Conservation (phyloP, 371 early-diverging fungal genomes). For the Entomophthora muscae region DNA sequence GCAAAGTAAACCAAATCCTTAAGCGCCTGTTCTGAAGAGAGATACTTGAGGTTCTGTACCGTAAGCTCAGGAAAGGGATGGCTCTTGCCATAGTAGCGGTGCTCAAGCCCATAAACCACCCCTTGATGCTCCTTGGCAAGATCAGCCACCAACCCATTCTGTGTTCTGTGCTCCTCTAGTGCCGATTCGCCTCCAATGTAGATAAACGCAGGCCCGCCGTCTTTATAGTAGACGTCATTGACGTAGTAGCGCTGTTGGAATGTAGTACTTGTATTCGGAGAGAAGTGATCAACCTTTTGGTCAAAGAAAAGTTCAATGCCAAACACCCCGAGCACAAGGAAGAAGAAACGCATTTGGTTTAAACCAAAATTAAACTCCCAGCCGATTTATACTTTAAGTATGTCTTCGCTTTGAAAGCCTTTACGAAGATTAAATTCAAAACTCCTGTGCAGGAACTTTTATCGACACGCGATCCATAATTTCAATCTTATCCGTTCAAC, state of each 20-base stretch:
- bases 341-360: too few relatives aligned
- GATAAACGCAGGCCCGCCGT: conserved; percentile 45
- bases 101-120: conserved; percentile 47
- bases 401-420: too few relatives aligned
- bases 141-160: conserved; percentile 13
- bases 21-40: conserved; percentile 36
- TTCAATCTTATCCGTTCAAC: too few relatives aligned
- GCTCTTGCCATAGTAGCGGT: conserved; percentile 54
- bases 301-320: neutral
- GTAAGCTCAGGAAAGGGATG: conserved; percentile 18
- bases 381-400: too few relatives aligned
- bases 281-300: neutral
- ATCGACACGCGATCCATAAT: too few relatives aligned
- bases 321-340: too few relatives aligned
- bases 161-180: conserved; percentile 16
- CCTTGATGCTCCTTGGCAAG: conserved; percentile 42
- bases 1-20: conserved; percentile 44
- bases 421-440: too few relatives aligned
- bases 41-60: conserved; percentile 18
- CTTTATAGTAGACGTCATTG: conserved; percentile 36
- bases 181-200: conserved; percentile 29
- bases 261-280: conserved; percentile 7
- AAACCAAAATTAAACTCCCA: too few relatives aligned
- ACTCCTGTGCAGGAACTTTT: too few relatives aligned
- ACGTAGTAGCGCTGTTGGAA: conserved; percentile 43